Evolutionary conservation across 371 early-diverging fungal genomes (phyloP), one percentile per base, ranked within the genome.

Genomic region (Lichtheimia hyalospora): DNA sequence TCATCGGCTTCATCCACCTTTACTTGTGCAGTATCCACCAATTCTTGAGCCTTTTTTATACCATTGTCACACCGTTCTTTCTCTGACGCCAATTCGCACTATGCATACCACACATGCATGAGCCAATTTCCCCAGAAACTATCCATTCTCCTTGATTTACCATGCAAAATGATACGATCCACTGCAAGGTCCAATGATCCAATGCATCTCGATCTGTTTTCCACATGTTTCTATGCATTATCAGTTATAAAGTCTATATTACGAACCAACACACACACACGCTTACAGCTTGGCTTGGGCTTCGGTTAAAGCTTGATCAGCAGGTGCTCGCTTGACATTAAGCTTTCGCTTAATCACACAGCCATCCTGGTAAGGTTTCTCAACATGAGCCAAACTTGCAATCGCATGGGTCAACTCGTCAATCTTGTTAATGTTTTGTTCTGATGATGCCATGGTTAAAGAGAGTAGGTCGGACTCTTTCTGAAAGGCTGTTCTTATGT

Each of bases 211-310:
- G 40, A 18, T 76, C 74, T 14, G 52, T 63, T 24, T 68, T 46
- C 80, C 71, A 74, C 64, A 76, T 61, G n/a, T 58, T 53, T 13
- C 71, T 72, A 58, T 16, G 5, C 8, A 27, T 7, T n/a, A n/a
- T n/a, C n/a, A n/a, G n/a, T n/a, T n/a, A n/a, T n/a, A n/a, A n/a
- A n/a, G n/a, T n/a, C n/a, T n/a, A n/a, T n/a, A n/a, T n/a, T n/a
- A n/a, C n/a, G n/a, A n/a, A n/a, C n/a, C n/a, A n/a, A 27, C 27
- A 27, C 27, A 27, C 27, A 2, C 6, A 21, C 21, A 14, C 7
- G 3, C 70, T 68, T 76, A 79, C 79, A 71, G 63, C 60, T 79
- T 75, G 8, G 72, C 64, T 44, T 61, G 52, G 12, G 72, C 73
- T 42, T 79, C 80, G 13, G 57, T 39, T 0, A 67, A 49, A 8